These are phyloP conservation scores for Fraxinus sp. DNA, from an alignment of 305 asterid species.

Conservation along the genomic window DNA sequence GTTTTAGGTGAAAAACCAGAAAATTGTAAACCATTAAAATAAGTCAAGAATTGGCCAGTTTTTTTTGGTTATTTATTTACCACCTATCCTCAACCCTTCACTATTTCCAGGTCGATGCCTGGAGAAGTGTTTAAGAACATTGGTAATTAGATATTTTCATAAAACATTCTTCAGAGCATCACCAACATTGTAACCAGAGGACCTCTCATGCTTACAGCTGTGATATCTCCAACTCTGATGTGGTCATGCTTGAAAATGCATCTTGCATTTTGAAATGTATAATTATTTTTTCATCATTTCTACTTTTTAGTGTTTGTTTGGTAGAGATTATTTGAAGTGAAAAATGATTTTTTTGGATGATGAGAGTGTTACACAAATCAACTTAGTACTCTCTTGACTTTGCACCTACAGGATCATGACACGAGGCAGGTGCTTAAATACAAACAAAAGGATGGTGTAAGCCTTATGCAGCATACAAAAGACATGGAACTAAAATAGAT, in stretches of 20 bases:
- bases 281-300: neutral
- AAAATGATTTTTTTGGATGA: neutral
- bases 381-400: neutral
- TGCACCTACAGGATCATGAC: neutral
- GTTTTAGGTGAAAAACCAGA: neutral
- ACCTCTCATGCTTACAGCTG: neutral
- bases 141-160: neutral
- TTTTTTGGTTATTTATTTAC: neutral
- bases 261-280: neutral
- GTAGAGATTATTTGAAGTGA: neutral
- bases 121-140: neutral
- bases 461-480: neutral
- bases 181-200: neutral
- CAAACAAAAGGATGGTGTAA: neutral
- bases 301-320: neutral
- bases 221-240: conserved; percentile 6
- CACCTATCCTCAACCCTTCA: neutral
- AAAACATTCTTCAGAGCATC: neutral
- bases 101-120: neutral
- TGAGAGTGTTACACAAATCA: neutral
- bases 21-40: neutral
- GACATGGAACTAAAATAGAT: neutral
- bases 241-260: neutral
- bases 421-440: neutral
- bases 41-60: neutral